Percentiles rank a stretch among this genome's conserved stretches.
phyloP scores from a whole-genome alignment of 1,284 basidiomycete species.

The Trametes sp. region DNA sequence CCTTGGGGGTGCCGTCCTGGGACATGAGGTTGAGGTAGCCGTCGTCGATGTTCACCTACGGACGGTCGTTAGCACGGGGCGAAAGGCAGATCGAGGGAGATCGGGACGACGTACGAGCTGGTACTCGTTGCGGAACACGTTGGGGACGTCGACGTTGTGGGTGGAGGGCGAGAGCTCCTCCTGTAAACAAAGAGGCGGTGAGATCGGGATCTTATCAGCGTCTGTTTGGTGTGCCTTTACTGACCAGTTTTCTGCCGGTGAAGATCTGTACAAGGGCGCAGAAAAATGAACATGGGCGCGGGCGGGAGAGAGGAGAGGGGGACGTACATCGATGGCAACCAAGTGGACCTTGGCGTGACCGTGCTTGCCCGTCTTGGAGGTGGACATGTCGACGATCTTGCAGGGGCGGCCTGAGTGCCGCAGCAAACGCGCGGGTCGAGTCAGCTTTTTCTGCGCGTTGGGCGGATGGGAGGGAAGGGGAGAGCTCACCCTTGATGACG shows the following conservation, averaged over 20 bases:
- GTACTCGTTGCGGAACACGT: slow-evolving; percentile 93
- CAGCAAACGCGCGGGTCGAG: neutral
- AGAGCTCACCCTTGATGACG: slow-evolving; percentile 85
- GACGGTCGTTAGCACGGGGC: neutral
- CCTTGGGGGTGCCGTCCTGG: slow-evolving; percentile 85
- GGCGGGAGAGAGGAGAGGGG: slow-evolving; percentile 8
- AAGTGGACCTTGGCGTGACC: slow-evolving; percentile 99
- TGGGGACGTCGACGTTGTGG: slow-evolving; percentile 99
- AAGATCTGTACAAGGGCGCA: slow-evolving; percentile 78
- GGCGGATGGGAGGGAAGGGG: neutral
- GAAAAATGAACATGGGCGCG: slow-evolving; percentile 13
- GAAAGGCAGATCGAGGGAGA: neutral
- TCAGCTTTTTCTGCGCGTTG: neutral
- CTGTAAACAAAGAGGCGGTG: slow-evolving; percentile 49
- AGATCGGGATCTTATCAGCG: slow-evolving; percentile 15
- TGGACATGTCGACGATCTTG: slow-evolving; percentile 99
- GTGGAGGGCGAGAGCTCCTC: slow-evolving; percentile 99
- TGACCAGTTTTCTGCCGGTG: slow-evolving; percentile 90
- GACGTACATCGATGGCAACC: slow-evolving; percentile 92
- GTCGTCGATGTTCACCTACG: slow-evolving; percentile 85
- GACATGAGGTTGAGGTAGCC: slow-evolving; percentile 97
- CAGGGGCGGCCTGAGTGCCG: slow-evolving; percentile 81
- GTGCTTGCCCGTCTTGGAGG: slow-evolving; percentile 99
- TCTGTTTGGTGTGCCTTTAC: slow-evolving; percentile 34
- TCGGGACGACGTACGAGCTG: slow-evolving; percentile 71